Evolutionary conservation across 768 basidiomycete genomes (phyloP).

Genomic region (Mycena belliarum): DNA sequence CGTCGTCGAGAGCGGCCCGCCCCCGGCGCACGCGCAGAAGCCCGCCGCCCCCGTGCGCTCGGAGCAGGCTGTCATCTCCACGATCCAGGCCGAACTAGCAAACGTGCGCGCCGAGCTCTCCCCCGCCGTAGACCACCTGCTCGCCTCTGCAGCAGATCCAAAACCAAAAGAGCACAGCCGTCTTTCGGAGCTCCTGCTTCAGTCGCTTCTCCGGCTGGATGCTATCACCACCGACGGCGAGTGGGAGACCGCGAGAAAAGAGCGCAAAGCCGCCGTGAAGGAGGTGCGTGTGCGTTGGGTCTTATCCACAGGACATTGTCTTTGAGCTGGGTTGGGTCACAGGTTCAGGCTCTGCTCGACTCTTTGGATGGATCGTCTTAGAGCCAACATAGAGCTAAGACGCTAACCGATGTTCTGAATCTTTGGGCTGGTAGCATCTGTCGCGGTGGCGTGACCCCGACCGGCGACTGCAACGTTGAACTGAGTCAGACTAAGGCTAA

Average conservation of each 20-base stretch:
- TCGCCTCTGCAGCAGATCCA: slow-evolving; percentile 29
- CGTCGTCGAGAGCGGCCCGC: slow-evolving; percentile 54
- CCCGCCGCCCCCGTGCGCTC: slow-evolving; percentile 35
- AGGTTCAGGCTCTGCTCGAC: slow-evolving; percentile 84
- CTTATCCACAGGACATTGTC: no score
- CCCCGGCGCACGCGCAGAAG: slow-evolving; percentile 21
- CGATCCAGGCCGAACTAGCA: slow-evolving; percentile 55
- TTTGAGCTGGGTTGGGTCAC: no score
- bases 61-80: slow-evolving; percentile 52
- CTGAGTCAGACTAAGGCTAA: no score
- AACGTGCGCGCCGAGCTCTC: slow-evolving; percentile 46
- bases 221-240: slow-evolving; percentile 70
- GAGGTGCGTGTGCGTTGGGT: no score
- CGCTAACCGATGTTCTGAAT: no score
- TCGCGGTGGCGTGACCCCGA: slow-evolving; percentile 13
- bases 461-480: neutral
- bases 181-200: slow-evolving; percentile 81
- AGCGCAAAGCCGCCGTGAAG: slow-evolving; percentile 85
- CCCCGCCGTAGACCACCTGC: slow-evolving; percentile 60
- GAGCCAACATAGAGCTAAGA: no score
- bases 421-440: no score
- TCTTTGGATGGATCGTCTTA: neutral
- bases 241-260: slow-evolving; percentile 77
- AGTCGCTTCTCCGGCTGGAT: slow-evolving; percentile 85
- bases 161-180: slow-evolving; percentile 47